A percentile compares a stretch with the other conserved stretches of the same genome.
Conservation (phyloP, 805 yeast genomes). For the Yarrowia sp. region DNA sequence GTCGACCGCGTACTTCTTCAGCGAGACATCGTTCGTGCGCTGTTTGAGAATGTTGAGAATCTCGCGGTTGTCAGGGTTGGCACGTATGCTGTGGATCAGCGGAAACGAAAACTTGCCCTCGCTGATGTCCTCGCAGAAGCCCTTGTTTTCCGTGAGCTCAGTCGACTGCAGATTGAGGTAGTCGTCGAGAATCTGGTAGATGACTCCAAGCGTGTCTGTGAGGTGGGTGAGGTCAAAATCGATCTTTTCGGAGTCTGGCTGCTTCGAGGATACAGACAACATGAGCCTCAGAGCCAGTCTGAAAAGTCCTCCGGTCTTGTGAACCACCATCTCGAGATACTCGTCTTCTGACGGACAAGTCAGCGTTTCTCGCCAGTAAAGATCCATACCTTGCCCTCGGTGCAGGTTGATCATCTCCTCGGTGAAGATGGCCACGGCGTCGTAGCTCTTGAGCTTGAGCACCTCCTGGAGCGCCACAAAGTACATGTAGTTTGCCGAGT, state of each 20-base stretch:
- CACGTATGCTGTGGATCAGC: slow-evolving; percentile 60
- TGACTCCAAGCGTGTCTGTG: slow-evolving; percentile 73
- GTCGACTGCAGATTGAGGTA: slow-evolving; percentile 63
- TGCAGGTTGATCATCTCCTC: slow-evolving; percentile 81
- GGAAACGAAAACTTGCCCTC: slow-evolving; percentile 92
- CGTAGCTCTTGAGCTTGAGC: slow-evolving; percentile 38
- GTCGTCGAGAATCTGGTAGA: slow-evolving; percentile 87
- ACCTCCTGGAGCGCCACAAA: slow-evolving; percentile 63
- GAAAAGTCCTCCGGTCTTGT: slow-evolving; percentile 87
- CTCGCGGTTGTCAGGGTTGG: slow-evolving; percentile 42
- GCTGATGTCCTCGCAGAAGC: slow-evolving; percentile 78
- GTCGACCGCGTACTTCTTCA: slow-evolving; percentile 52
- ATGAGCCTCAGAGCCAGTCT: slow-evolving; percentile 68
- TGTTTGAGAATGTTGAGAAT: slow-evolving; percentile 51
- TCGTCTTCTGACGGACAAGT: slow-evolving; percentile 59
- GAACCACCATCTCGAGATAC: slow-evolving; percentile 76
- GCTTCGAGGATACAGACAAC: slow-evolving; percentile 41
- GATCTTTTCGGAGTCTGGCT: slow-evolving; percentile 15
- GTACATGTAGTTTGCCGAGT: slow-evolving; percentile 79
- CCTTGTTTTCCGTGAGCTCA: slow-evolving; percentile 59
- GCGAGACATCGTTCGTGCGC: slow-evolving; percentile 49
- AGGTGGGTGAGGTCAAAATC: slow-evolving; percentile 49
- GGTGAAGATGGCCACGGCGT: slow-evolving; percentile 46
- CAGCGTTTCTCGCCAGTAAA: slow-evolving; percentile 77
- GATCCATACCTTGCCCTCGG: slow-evolving; percentile 85